Percentiles rank a stretch among this genome's conserved stretches.
Conservation (phyloP, 805 yeast species). For the Kodamaea kakaduensis region DNA sequence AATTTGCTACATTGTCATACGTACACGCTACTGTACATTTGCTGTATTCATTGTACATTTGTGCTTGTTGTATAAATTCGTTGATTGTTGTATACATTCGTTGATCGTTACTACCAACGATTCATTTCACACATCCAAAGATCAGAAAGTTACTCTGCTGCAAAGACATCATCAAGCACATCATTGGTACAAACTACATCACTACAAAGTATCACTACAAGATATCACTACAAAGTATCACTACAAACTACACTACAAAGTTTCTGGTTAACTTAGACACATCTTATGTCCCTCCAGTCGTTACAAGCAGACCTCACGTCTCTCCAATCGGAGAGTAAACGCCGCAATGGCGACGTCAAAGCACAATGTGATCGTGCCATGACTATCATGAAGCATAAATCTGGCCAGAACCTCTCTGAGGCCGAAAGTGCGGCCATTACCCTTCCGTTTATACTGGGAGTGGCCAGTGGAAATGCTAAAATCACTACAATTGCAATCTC, state of each 20-base stretch:
- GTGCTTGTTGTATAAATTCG: no score
- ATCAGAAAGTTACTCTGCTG: no score
- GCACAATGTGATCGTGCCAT: conserved; percentile 34
- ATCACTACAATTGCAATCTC: conserved; percentile 69
- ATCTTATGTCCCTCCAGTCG: conserved; percentile 19
- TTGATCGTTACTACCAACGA: no score
- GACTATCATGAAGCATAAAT: conserved; percentile 11
- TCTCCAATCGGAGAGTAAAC: conserved; percentile 64
- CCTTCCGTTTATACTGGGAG: conserved; percentile 19
- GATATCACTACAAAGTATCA: conserved; percentile 16
- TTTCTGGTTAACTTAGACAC: background rate
- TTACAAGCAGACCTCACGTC: conserved; percentile 55
- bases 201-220: no score
- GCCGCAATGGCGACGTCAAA: conserved; percentile 67
- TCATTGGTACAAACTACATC: no score
- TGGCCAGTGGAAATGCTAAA: conserved; percentile 61
- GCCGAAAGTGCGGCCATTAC: conserved; percentile 2
- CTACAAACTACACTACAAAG: background rate
- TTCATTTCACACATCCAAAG: no score
- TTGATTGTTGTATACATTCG: no score
- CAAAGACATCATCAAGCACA: no score
- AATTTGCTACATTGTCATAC: no score
- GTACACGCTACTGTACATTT: no score
- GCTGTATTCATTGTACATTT: no score
- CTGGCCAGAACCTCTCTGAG: conserved; percentile 2